Conservation (phyloP, 257 asterid species). For the Plantago ovata region DNA sequence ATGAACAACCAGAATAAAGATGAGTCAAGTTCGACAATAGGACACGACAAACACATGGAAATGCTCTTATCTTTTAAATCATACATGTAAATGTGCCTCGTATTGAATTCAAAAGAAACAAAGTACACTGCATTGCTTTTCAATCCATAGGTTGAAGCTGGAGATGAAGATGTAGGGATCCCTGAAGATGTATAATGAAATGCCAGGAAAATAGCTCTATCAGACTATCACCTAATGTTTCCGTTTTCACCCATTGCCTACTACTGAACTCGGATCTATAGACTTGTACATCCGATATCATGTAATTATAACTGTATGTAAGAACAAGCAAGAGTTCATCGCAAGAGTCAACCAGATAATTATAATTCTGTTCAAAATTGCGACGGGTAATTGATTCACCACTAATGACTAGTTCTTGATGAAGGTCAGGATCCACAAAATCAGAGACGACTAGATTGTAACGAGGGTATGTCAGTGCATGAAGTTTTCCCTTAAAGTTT, state of each 20-base stretch:
- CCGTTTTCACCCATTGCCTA: not conserved
- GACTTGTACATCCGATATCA: not conserved
- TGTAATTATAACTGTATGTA: not conserved
- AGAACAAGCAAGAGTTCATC: too few species aligned
- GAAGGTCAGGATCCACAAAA: slow-evolving; percentile 4
- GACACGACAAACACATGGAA: too few species aligned
- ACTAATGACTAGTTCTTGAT: not conserved
- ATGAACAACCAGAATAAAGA: too few species aligned
- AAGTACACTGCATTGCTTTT: slow-evolving; percentile 5
- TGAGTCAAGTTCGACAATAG: too few species aligned
- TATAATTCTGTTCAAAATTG: not conserved
- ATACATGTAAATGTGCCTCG: not conserved
- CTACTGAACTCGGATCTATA: slow-evolving; percentile 2
- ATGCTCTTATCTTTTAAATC: slow-evolving; percentile 11
- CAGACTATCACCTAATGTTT: not conserved
- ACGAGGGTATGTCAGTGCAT: not conserved
- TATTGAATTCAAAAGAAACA: too few species aligned
- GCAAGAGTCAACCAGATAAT: not conserved
- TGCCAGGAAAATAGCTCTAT: not conserved
- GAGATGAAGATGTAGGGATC: slow-evolving; percentile 8
- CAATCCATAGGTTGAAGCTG: slow-evolving; percentile 1
- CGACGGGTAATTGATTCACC: not conserved
- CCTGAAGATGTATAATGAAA: not conserved
- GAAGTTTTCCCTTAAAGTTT: slow-evolving; percentile 5
- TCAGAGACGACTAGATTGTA: not conserved